Base-by-base conservation (phyloP, 2,329 filamentous ascomycete species). In the Cercospora canescens region DNA sequence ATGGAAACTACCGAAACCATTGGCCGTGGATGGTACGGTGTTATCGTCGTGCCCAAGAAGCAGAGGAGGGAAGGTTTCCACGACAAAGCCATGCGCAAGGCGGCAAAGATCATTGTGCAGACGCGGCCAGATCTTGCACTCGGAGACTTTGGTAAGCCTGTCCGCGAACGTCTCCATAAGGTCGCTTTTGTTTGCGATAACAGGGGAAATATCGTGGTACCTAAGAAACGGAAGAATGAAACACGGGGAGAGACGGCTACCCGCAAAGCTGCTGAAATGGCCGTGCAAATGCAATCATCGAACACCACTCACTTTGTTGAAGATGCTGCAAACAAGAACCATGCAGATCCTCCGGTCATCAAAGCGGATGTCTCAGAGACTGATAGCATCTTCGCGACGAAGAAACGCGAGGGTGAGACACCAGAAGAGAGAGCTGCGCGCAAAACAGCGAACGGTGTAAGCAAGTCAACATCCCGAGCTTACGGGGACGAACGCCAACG, bases 11-110 rank as follows among this genome's bases (percentile, higher is more conserved):
- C 12, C 21, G 37, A 26, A 16, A 45, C 57, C 9, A 11, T 24
- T 24, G 37, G 24, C 6, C 37, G 39, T n/a, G 26, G 37, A 30
- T 37, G 24, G 26, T 21, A 32, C n/a, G 57, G 37, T 1, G 39
- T 48, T 6, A 30, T 60, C 18, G 24, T 60, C 24, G 57, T 60
- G 24, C 57, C 57, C 24, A 60, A 60, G 30, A 48, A 48, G 57
- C 37, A 48, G 24, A 35, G 21, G 34, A 39, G 6, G 26, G 57
- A 60, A n/a, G 28, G 39, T 8, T 39, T 30, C 4, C 57, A 48
- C 7, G 52, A 56, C 16, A 32, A 56, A 35, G 52, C 52, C 12
- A 56, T 34, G 52, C 30, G 52, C 30, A 56, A 56, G 12, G 28
- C 52, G n/a, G 16, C 16, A 16, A 56, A 56, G 30, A 32, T 35